These are phyloP conservation scores for Termitomyces sp. DNA, from an alignment of 1,284 basidiomycete species.

Conservation along the genomic window DNA sequence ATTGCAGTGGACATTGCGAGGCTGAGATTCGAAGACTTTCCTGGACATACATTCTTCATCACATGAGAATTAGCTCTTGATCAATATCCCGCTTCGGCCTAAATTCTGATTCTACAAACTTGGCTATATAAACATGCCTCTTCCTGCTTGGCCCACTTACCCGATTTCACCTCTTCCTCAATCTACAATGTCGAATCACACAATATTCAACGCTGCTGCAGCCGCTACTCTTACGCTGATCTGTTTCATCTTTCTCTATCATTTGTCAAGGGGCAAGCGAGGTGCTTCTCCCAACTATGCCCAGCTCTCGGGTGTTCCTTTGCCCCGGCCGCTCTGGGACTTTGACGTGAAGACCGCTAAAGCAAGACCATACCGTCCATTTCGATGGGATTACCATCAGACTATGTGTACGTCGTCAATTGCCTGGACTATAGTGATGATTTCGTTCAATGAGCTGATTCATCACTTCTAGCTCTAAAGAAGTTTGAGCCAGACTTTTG, in stretches of 20 bases:
- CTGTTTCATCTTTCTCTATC: neutral
- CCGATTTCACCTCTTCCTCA: no score
- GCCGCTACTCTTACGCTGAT: neutral
- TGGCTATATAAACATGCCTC: no score
- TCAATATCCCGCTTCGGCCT: no score
- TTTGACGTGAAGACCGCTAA: constrained; percentile 40
- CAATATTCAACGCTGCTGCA: neutral
- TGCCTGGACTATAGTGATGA: neutral
- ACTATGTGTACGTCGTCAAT: constrained; percentile 39
- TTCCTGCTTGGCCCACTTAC: no score
- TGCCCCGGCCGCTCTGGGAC: constrained; percentile 35
- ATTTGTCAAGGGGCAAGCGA: neutral
- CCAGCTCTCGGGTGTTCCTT: constrained; percentile 37
- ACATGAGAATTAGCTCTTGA: no score
- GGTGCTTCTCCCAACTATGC: constrained; percentile 26
- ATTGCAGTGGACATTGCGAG: no score
- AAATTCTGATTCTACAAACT: no score
- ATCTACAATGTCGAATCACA: neutral
- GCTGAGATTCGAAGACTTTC: no score
- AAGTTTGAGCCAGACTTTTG: constrained; percentile 48
- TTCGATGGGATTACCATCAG: constrained; percentile 50
- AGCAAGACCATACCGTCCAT: constrained; percentile 48
- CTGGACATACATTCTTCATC: no score
- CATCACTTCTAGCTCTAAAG: constrained; percentile 34
- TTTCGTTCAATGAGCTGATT: neutral